Base-by-base conservation (phyloP, 2,329 filamentous ascomycete species). In the Mycosphaerelloides madeirae region DNA sequence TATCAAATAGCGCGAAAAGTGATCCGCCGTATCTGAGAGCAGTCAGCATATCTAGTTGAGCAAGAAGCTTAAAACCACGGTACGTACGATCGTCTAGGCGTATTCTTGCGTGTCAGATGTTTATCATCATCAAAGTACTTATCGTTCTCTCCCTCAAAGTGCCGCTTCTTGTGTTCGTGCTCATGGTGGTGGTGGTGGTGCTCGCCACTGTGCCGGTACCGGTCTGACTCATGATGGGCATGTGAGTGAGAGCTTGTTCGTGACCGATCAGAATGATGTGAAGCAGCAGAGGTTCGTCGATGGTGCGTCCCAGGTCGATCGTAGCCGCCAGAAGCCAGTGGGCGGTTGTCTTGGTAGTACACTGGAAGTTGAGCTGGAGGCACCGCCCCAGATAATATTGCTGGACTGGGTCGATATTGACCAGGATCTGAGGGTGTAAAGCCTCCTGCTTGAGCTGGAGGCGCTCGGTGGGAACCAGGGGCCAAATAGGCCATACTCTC, bases 11-110 rank as follows among this genome's bases (percentile, higher is more conserved):
- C 6, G 53, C 44, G 22, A 48, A 48, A 35, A 53, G 16, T 4
- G 48, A 51, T 29, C 44, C 49, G 22, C 50, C 50, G 29, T 51
- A 41, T 18, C 53, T 55, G 6, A 16, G n/a, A 29, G 8, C 5
- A 6, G 12, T 44, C 11, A 43, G 33, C 29, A 44, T 3, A 6
- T 19, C 37, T 29, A 42, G 6, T n/a, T 22, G 4, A 8, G 9
- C 12, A n/a, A 18, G 25, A 20, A 6, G 11, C 3, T 9, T 18
- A n/a, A 13, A 12, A 29, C 31, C 41, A 22, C 22, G 22, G 9
- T 25, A 25, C 22, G 5, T 25, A 25, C 22, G 22, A 43, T 33
- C 41, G 33, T 28, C 41, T 43, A 15, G 41, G 41, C 34, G 41
- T 43, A 16, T 43, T 33, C 11, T 33, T 22, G 18, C 41, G 14